phyloP scores from a whole-genome alignment of 2,329 filamentous ascomycete genomes.

The Herpotrichia juniperi region DNA sequence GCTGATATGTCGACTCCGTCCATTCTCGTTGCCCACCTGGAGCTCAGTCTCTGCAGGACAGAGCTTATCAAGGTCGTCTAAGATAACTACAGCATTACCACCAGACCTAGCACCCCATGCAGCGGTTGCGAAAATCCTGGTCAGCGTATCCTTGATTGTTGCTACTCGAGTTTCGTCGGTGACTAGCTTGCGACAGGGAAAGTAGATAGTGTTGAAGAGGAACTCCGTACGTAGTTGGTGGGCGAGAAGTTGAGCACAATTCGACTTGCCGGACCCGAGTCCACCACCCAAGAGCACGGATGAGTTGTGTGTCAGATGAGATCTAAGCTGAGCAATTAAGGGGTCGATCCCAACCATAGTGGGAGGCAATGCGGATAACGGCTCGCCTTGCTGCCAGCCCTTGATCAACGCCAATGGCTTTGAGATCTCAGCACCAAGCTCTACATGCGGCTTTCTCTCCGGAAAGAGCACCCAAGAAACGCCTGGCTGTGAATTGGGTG shows the following conservation, averaged over 20 bases:
- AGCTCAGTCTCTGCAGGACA: slow-evolving; percentile 94
- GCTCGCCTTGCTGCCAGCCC: slow-evolving; percentile 60
- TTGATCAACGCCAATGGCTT: slow-evolving; percentile 62
- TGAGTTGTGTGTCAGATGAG: slow-evolving; percentile 81
- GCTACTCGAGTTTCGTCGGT: slow-evolving; percentile 90
- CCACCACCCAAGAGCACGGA: slow-evolving; percentile 90
- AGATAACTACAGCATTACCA: slow-evolving; percentile 80
- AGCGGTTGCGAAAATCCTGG: slow-evolving; percentile 83
- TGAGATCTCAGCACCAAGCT: slow-evolving; percentile 76
- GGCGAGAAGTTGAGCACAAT: slow-evolving; percentile 76
- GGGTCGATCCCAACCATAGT: slow-evolving; percentile 83
- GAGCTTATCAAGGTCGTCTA: slow-evolving; percentile 92
- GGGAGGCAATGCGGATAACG: slow-evolving; percentile 60
- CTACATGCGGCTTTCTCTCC: slow-evolving; percentile 74
- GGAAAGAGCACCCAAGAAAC: slow-evolving; percentile 77
- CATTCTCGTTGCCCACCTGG: slow-evolving; percentile 91
- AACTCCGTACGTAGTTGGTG: slow-evolving; percentile 73
- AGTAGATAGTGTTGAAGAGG: slow-evolving; percentile 83
- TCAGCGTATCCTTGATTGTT: slow-evolving; percentile 87
- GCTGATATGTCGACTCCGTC: slow-evolving; percentile 87
- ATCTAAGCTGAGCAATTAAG: slow-evolving; percentile 73
- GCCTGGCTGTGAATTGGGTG: slow-evolving; percentile 45
- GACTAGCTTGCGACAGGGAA: slow-evolving; percentile 83
- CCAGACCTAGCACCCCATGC: slow-evolving; percentile 90
- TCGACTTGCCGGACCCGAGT: slow-evolving; percentile 88